Evolutionary conservation across 176 grass and related monocot genomes (phyloP).

Genomic region (Zea luxurians): DNA sequence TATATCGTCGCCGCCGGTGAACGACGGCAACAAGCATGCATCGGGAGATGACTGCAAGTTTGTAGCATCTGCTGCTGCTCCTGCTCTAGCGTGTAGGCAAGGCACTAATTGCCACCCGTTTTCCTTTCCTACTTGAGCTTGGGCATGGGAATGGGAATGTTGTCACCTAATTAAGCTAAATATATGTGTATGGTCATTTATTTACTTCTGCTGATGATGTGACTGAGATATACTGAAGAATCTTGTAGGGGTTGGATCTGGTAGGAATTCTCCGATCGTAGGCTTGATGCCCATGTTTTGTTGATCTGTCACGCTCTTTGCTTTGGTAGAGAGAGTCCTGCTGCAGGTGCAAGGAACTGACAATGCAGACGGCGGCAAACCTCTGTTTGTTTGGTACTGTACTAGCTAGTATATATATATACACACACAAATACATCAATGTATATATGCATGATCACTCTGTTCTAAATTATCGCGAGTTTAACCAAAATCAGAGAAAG

Average conservation of each 20-base stretch:
- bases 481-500: background rate
- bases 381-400: too few relatives aligned
- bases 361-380: too few relatives aligned
- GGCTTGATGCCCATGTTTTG: background rate
- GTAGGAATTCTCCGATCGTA: background rate
- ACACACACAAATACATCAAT: too few relatives aligned
- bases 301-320: background rate
- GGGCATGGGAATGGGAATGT: background rate
- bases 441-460: too few relatives aligned
- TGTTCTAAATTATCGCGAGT: too few relatives aligned
- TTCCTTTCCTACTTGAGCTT: background rate
- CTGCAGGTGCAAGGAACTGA: background rate
- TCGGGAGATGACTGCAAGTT: background rate
- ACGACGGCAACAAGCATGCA: background rate
- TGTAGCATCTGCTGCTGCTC: background rate
- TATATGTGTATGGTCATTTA: background rate
- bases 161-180: background rate
- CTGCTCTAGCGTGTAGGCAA: background rate
- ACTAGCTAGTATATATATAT: too few relatives aligned
- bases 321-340: background rate
- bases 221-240: background rate
- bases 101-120: background rate
- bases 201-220: background rate
- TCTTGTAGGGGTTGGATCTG: background rate
- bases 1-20: background rate